A percentile compares a stretch with the other conserved stretches of the same genome.
Conservation (phyloP, 1,139 yeast species). For the Protomyces pachydermus region DNA sequence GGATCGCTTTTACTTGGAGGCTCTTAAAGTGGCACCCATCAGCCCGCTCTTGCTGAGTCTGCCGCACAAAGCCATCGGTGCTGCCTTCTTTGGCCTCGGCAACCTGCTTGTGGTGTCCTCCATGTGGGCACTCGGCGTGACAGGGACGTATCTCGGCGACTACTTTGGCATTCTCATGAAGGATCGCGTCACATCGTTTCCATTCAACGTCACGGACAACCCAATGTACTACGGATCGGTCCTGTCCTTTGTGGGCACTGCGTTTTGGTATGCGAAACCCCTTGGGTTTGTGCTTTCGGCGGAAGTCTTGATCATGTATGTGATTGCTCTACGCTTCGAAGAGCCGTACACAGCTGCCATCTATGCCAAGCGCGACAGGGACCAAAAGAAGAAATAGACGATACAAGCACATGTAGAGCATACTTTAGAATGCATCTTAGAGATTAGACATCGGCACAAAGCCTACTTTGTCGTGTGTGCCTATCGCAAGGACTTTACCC, state of each 20-base stretch:
- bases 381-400: slow-evolving; percentile 32
- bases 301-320: slow-evolving; percentile 75
- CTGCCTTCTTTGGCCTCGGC: slow-evolving; percentile 56
- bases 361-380: slow-evolving; percentile 60
- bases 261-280: slow-evolving; percentile 79
- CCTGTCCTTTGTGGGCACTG: slow-evolving; percentile 82
- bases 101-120: slow-evolving; percentile 74
- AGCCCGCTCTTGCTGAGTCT: slow-evolving; percentile 53
- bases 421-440: background rate
- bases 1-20: slow-evolving; percentile 68
- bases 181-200: slow-evolving; percentile 86
- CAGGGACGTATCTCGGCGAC: slow-evolving; percentile 95
- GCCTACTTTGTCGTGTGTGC: background rate
- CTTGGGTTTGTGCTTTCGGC: slow-evolving; percentile 71
- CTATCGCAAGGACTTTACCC: slow-evolving; percentile 1
- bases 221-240: slow-evolving; percentile 97
- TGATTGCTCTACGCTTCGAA: slow-evolving; percentile 53
- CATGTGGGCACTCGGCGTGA: slow-evolving; percentile 91
- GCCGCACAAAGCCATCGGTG: slow-evolving; percentile 44
- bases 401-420: background rate
- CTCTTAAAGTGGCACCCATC: slow-evolving; percentile 37
- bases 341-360: slow-evolving; percentile 85
- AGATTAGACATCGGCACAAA: background rate
- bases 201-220: slow-evolving; percentile 81
- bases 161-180: slow-evolving; percentile 94